Evolutionary conservation across 2,329 filamentous ascomycete species (phyloP), one percentile per base, ranked within the genome.

Genomic region (Magnaporthiopsis poae): DNA sequence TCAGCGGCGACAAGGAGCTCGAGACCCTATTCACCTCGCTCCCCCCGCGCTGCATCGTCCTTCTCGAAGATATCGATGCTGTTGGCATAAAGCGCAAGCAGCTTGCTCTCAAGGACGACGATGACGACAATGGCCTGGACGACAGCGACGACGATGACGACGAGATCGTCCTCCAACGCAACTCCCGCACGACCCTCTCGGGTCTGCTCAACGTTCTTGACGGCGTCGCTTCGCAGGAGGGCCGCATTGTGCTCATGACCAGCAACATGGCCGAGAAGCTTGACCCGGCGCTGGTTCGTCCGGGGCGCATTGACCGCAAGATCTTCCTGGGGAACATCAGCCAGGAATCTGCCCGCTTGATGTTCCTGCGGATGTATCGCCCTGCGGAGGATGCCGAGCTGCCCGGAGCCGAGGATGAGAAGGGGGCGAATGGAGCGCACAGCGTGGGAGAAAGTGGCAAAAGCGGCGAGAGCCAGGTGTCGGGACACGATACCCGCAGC

Each of bases 241-340:
- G 88, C 1, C 82, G 87, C 21, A 86, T 91, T 33, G 81, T 91
- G 25, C 84, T 91, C 73, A 91, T 91, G 88, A 91, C 88, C 0
- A 89, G 88, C 35, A 91, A 91, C 71, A 81, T 84, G 64, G 82
- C 84, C 0, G 86, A 90, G 64, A 82, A 84, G 65, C 81, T 91
- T 0, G 88, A 91, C 71, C 76, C 80, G 1, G 88, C 88, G 0
- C 78, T 91, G 0, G 80, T 89, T 12, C 80, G 88, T 0, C 88
- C 88, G 0, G 89, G 88, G 0, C 80, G 88, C 2, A 84, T 91
- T 0, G 88, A 91, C 70, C 81, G 85, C 74, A 84, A 83, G 68
- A 82, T 91, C 11, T 74, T 80, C 18, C 86, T 91, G 64, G 79
- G 78, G 36, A 77, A 80, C 68, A 81, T 83, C 36, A 79, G 77